Percentiles rank a stretch among this genome's conserved stretches.
These are phyloP conservation scores for Polygonum maritimum DNA, from an alignment of 148 eudicot species.

Conservation along the genomic window DNA sequence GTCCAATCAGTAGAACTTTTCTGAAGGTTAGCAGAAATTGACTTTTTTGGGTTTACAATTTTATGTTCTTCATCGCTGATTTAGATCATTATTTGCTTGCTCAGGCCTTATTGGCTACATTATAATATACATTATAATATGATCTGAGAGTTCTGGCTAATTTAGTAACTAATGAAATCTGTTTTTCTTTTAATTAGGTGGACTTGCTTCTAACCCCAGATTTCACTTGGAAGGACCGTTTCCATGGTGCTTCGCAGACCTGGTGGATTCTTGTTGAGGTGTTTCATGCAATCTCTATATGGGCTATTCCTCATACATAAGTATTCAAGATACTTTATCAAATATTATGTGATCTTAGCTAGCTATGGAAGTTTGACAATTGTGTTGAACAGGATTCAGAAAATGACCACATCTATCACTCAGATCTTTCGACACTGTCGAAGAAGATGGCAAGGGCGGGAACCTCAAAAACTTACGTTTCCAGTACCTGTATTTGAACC, in stretches of 20 bases:
- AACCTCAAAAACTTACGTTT: constrained; percentile 87
- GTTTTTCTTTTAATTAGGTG: constrained; percentile 37
- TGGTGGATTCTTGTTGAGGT: constrained; percentile 99
- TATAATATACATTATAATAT: background rate
- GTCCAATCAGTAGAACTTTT: constrained; percentile 98
- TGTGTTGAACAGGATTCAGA: constrained; percentile 64
- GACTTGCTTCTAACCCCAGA: constrained; percentile 83
- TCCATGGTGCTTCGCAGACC: constrained; percentile 75
- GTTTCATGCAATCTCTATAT: background rate
- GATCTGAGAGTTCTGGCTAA: background rate
- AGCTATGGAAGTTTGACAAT: background rate
- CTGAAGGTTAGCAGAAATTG: constrained; percentile 36
- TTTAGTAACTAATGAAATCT: background rate
- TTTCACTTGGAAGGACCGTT: constrained; percentile 96
- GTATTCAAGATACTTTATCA: background rate
- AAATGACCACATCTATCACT: constrained; percentile 95
- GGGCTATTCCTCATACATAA: background rate
- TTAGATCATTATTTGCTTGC: background rate
- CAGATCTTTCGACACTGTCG: constrained; percentile 82
- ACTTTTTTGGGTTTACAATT: background rate
- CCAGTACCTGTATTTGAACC: constrained; percentile 98
- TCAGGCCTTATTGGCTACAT: background rate
- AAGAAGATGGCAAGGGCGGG: constrained; percentile 76
- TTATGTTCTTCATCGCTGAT: background rate
- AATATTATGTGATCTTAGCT: background rate